Conservation (phyloP, 2,329 filamentous ascomycete species). For the Arthrobotrys sinensis region DNA sequence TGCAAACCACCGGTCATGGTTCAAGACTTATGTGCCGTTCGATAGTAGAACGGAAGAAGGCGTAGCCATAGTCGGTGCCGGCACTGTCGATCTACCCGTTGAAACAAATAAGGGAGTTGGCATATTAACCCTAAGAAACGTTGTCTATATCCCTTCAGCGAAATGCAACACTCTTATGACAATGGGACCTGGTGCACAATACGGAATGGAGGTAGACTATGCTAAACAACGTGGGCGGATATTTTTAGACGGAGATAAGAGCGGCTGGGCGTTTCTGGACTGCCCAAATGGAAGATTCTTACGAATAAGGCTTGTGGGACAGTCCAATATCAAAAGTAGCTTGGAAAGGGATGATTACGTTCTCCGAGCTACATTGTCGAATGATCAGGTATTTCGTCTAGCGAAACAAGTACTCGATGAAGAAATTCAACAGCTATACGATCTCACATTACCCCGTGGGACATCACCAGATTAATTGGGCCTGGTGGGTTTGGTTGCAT, state of each 20-base stretch:
- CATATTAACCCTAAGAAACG: slow-evolving; percentile 38
- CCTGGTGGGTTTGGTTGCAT: not conserved
- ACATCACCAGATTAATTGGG: not conserved
- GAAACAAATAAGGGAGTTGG: slow-evolving; percentile 32
- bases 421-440: slow-evolving; percentile 9
- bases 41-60: slow-evolving; percentile 15
- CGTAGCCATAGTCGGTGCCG: slow-evolving; percentile 28
- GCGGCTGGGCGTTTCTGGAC: slow-evolving; percentile 8
- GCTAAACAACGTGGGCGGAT: slow-evolving; percentile 6
- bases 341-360: slow-evolving; percentile 8
- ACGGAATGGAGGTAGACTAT: slow-evolving; percentile 21
- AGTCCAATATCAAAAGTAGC: slow-evolving; percentile 4
- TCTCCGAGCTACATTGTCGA: slow-evolving; percentile 10
- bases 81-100: slow-evolving; percentile 46
- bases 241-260: slow-evolving; percentile 16
- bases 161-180: slow-evolving; percentile 28
- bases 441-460: not conserved
- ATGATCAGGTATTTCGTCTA: slow-evolving; percentile 10
- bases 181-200: slow-evolving; percentile 15
- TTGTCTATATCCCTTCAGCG: slow-evolving; percentile 12
- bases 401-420: slow-evolving; percentile 11
- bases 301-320: slow-evolving; percentile 16
- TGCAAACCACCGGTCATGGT: slow-evolving; percentile 42
- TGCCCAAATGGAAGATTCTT: slow-evolving; percentile 20
- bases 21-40: slow-evolving; percentile 39